These are phyloP conservation scores for peach (Prunus persica) DNA, from an alignment of 306 rosid genomes.

Conservation along the genomic window Prunus_persica_NCBIv2 NC_034013.1:18058501-18059000, in stretches of 20 bases:
- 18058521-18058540: neutral
- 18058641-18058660: conserved; percentile 37
- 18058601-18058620: conserved; percentile 35
- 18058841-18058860: conserved; percentile 32
- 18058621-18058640: conserved; percentile 47
- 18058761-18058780: too few relatives aligned
- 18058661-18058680: neutral
- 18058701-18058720: too few relatives aligned
- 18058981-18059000: too few relatives aligned
- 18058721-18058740: too few relatives aligned
- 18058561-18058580: neutral
- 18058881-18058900: conserved; percentile 39
- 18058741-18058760: too few relatives aligned
- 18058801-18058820: conserved; percentile 48
- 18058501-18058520: conserved; percentile 22
- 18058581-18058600: conserved; percentile 30
- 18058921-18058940: conserved; percentile 26
- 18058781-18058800: conserved; percentile 52
- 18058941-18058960: neutral
- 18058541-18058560: neutral
- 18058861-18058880: conserved; percentile 50
- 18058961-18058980: too few relatives aligned
- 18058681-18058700: neutral
- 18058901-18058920: conserved; percentile 36
- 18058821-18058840: conserved; percentile 39